A percentile compares a stretch with the other conserved stretches of the same genome.
Conservation (phyloP, 1,139 yeast species). For the Taphrina wiesneri region DNA sequence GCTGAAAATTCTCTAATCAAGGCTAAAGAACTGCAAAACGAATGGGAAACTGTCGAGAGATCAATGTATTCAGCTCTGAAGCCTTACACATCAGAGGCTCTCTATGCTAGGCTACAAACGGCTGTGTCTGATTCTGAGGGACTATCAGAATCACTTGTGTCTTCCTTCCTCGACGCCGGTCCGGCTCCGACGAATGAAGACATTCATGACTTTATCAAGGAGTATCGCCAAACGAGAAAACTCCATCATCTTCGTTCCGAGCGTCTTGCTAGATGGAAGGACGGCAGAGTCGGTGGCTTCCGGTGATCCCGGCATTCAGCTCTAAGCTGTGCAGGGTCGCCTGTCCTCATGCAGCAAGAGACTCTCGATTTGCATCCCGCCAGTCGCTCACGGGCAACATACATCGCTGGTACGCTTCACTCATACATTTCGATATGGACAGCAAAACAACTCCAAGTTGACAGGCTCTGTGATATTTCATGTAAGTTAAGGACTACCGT, state of each 20-base stretch:
- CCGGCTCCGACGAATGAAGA: conserved; percentile 36
- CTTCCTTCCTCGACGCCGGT: conserved; percentile 43
- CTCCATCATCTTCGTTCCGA: conserved; percentile 59
- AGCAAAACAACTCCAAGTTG: too few species aligned
- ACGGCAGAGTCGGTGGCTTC: conserved; percentile 63
- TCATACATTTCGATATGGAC: too few species aligned
- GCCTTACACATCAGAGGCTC: conserved; percentile 46
- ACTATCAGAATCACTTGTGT: conserved; percentile 45
- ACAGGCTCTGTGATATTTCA: background rate
- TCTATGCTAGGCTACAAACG: conserved; percentile 44
- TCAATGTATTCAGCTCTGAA: conserved; percentile 50
- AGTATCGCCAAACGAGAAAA: conserved; percentile 54
- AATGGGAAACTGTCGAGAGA: conserved; percentile 46
- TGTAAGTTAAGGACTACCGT: background rate
- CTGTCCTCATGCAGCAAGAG: too few species aligned
- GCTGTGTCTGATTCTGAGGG: conserved; percentile 46
- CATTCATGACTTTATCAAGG: conserved; percentile 48
- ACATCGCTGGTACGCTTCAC: too few species aligned
- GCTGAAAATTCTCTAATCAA: conserved; percentile 26
- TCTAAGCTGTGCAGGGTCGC: too few species aligned
- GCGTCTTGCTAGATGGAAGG: conserved; percentile 62
- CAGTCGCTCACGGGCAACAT: too few species aligned
- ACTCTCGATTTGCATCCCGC: too few species aligned
- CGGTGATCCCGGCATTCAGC: background rate
- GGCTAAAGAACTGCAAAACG: conserved; percentile 41